Percentiles rank a stretch among this genome's conserved stretches.
These are phyloP conservation scores for Colletotrichum endophyticum DNA, from an alignment of 2,329 filamentous ascomycete species.

Conservation along the genomic window DNA sequence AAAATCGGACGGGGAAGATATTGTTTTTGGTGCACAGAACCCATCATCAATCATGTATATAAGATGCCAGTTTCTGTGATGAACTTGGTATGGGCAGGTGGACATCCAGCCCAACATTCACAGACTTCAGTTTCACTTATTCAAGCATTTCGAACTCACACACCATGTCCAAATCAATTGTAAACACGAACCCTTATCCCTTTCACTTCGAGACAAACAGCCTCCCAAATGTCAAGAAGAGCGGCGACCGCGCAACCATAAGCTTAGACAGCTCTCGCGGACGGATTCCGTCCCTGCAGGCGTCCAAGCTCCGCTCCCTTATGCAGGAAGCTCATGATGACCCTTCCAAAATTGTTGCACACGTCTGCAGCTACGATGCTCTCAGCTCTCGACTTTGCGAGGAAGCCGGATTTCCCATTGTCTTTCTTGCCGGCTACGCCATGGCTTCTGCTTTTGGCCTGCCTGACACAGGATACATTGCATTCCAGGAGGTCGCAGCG, in stretches of 20 bases:
- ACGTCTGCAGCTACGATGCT: conserved; percentile 47
- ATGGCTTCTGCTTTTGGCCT: conserved; percentile 44
- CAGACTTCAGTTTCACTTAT: not conserved
- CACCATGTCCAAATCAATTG: conserved; percentile 30
- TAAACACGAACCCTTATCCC: conserved; percentile 35
- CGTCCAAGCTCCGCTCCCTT: conserved; percentile 27
- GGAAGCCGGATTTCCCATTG: conserved; percentile 49
- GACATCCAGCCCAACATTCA: not conserved
- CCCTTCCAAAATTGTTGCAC: conserved; percentile 47
- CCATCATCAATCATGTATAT: not conserved
- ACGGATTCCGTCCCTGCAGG: conserved; percentile 39
- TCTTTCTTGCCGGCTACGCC: conserved; percentile 48
- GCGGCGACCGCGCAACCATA: not conserved
- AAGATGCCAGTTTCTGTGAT: not conserved
- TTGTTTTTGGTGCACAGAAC: not conserved
- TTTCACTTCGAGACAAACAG: conserved; percentile 30
- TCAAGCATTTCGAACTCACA: not conserved
- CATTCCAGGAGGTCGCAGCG: conserved; percentile 48
- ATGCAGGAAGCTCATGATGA: conserved; percentile 44
- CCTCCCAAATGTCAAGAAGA: conserved; percentile 33
- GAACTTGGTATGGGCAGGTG: not conserved
- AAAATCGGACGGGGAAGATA: not conserved
- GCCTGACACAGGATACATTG: conserved; percentile 54
- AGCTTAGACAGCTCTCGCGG: conserved; percentile 36
- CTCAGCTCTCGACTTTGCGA: conserved; percentile 47